Evolutionary conservation across 2,329 filamentous ascomycete species (phyloP), one percentile per base, ranked within the genome.

Genomic region (Exophiala sp.): DNA sequence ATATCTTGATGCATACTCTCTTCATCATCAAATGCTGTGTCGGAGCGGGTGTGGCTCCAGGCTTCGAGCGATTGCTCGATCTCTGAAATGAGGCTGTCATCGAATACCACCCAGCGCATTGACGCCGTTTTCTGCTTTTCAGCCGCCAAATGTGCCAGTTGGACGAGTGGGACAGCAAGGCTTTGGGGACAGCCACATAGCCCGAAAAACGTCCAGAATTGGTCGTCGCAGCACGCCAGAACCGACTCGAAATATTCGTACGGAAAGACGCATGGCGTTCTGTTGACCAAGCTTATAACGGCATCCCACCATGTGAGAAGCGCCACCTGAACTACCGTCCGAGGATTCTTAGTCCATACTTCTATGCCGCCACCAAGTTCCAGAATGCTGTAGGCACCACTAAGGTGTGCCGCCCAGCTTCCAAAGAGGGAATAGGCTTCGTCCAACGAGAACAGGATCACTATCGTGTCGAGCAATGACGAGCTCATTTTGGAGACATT

Each of bases 31-130:
- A 41, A 42, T 8, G 20, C 47, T 20, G 32, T 32, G 16, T 38
- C 48, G 21, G 47, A 50, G n/a, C 33, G 38, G 1, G 18, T 33
- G 32, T 56, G 24, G 24, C 21, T 32, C 49, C 53, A 43, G 35
- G 53, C 11, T 42, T 43, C 53, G 11, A 50, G 49, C 21, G 47
- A 47, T 36, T 56, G 48, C 48, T 51, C 47, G 14, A 56, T 52
- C 35, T 52, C 48, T 18, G 34, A 47, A 36, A 56, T 32, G 16
- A 48, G 47, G 36, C 47, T 41, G 36, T 8, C 16, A n/a, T 50
- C 47, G 47, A 50, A 50, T 8, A 20, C 21, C 12, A 32, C 36
- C 47, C 47, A 34, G 36, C 24, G 35, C 47, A 50, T 50, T 14
- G 47, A 50, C 20, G 36, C 36, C 7, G 36, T 29, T 33, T 50